These are phyloP conservation scores for Pseudozyma sp. DNA, from an alignment of 1,284 basidiomycete species.

Conservation along the genomic window DNA sequence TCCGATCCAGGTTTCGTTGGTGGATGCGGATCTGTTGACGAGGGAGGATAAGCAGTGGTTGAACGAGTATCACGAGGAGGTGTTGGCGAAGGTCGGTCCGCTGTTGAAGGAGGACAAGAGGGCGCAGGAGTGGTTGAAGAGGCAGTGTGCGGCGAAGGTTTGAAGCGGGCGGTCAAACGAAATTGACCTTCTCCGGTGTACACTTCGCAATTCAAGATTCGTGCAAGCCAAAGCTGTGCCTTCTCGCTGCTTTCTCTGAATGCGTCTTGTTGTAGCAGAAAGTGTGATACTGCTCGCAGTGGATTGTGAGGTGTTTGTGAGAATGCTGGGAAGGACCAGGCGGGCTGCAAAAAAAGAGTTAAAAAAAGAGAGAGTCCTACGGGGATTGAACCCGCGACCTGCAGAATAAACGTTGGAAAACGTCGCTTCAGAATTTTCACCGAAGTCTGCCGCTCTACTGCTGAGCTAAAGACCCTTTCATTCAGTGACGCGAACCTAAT, in stretches of 20 bases:
- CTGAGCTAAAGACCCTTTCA: conserved; percentile 54
- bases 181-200: too few relatives aligned
- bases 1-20: conserved; percentile 87
- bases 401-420: conserved; percentile 25
- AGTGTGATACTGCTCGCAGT: too few relatives aligned
- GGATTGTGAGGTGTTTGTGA: too few relatives aligned
- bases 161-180: neutral
- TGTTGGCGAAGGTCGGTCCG: conserved; percentile 80
- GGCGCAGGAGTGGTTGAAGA: conserved; percentile 83
- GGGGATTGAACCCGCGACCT: conserved; percentile 58
- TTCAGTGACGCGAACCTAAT: too few relatives aligned
- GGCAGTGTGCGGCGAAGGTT: conserved; percentile 70
- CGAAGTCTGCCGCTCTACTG: conserved; percentile 59
- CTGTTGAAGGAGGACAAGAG: conserved; percentile 79
- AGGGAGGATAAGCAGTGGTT: conserved; percentile 82
- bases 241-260: too few relatives aligned
- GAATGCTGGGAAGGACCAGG: too few relatives aligned
- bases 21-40: conserved; percentile 78
- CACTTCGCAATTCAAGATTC: too few relatives aligned
- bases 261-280: too few relatives aligned
- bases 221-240: too few relatives aligned
- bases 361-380: conserved; percentile 52
- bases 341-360: too few relatives aligned
- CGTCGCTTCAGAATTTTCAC: conserved; percentile 17
- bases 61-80: conserved; percentile 84